Evolutionary conservation across 176 grass and related monocot species (phyloP).

Genomic region (Oryza glaberrima): DNA sequence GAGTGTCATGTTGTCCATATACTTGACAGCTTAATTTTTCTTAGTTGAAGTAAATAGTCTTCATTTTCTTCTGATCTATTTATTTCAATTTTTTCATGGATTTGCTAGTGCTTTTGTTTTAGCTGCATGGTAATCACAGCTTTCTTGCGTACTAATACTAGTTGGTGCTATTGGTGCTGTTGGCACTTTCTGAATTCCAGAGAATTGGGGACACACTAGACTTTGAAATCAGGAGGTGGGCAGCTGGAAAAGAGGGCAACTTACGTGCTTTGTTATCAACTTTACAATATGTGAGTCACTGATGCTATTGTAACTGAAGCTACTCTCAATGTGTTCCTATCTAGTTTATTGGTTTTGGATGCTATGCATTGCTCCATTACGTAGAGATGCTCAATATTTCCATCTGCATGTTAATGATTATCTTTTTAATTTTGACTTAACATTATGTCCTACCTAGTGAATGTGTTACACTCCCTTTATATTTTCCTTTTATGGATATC

Average conservation of each 20-base stretch:
- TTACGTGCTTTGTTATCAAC: constrained; percentile 90
- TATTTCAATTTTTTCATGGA: constrained; percentile 7
- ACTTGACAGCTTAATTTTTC: constrained; percentile 7
- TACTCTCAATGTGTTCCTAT: constrained; percentile 27
- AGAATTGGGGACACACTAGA: constrained; percentile 77
- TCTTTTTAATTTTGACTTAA: not conserved
- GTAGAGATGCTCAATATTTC: constrained; percentile 24
- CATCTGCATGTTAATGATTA: not conserved
- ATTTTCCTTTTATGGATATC: not conserved
- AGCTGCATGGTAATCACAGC: constrained; percentile 15
- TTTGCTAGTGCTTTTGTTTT: not conserved
- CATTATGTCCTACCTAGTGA: not conserved
- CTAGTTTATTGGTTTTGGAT: constrained; percentile 12
- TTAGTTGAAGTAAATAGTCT: not conserved
- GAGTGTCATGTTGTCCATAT: constrained; percentile 33
- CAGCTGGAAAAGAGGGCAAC: constrained; percentile 96
- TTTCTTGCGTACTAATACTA: constrained; percentile 18
- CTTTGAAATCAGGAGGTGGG: constrained; percentile 96
- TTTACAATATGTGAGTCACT: constrained; percentile 84
- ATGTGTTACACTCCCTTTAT: not conserved
- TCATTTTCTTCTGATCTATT: not conserved
- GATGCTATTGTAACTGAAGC: constrained; percentile 1
- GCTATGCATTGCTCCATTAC: not conserved
- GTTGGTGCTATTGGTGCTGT: constrained; percentile 28
- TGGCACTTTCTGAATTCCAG: constrained; percentile 59